phyloP scores from a whole-genome alignment of 164 flowering plant genomes.

The Tetrastigma voinierianum region DNA sequence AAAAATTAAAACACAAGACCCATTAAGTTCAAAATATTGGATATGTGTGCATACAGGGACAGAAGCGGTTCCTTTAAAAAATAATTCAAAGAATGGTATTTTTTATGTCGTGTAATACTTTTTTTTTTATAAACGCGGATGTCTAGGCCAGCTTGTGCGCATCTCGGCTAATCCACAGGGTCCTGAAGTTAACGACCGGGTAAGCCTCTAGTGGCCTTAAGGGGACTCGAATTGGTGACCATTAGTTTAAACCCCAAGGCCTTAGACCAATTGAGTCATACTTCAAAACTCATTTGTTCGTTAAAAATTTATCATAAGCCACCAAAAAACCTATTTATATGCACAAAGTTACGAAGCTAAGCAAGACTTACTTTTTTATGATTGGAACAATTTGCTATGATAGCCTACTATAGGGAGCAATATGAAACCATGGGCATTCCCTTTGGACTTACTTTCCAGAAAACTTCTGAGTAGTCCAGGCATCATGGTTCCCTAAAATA shows the following conservation, averaged over 20 bases:
- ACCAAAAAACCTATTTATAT: background rate
- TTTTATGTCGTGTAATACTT: background rate
- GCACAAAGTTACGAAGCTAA: background rate
- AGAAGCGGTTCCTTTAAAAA: background rate
- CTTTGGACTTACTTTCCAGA: constrained; percentile 45
- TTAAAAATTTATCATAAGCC: background rate
- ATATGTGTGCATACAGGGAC: background rate
- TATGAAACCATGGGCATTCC: background rate
- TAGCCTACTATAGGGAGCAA: background rate
- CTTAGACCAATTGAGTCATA: too few species aligned
- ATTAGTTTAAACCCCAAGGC: too few species aligned
- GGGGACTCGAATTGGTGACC: too few species aligned
- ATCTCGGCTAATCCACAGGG: too few species aligned
- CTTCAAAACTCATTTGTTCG: background rate
- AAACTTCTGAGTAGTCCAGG: constrained; percentile 66
- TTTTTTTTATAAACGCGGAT: too few species aligned
- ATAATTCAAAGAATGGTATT: too few species aligned
- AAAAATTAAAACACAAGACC: background rate
- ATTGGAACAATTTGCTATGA: background rate
- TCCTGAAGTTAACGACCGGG: too few species aligned
- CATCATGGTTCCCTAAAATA: constrained; percentile 91
- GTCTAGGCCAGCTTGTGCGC: too few species aligned
- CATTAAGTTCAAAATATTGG: background rate
- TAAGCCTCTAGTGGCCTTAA: too few species aligned
- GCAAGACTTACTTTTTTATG: background rate